phyloP scores from a whole-genome alignment of 2,329 filamentous ascomycete species.

The Rhinocladiella similis region DNA sequence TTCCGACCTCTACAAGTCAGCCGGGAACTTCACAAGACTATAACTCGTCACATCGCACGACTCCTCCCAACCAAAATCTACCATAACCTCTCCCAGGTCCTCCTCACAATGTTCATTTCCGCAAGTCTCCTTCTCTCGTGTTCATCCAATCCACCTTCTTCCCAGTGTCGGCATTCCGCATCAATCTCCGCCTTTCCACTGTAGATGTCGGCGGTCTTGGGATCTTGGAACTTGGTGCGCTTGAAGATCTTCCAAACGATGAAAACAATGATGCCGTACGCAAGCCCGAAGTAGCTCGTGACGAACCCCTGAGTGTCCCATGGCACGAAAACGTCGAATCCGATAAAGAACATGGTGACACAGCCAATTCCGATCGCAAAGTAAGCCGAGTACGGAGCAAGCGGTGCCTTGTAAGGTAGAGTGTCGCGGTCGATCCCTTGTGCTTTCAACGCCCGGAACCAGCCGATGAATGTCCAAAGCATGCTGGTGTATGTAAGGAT shows the following conservation, averaged over 20 bases:
- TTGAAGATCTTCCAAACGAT: conserved; percentile 38
- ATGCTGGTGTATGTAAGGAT: conserved; percentile 68
- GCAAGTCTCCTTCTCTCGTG: conserved; percentile 33
- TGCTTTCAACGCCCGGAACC: conserved; percentile 65
- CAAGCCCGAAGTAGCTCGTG: conserved; percentile 51
- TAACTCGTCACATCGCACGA: no score
- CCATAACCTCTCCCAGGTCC: conserved; percentile 34
- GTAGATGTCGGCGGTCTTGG: conserved; percentile 31
- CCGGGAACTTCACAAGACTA: no score
- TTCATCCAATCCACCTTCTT: conserved; percentile 35
- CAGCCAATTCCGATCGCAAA: conserved; percentile 56
- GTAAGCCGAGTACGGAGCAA: conserved; percentile 70
- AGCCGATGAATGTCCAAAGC: conserved; percentile 68
- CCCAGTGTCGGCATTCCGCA: conserved; percentile 37
- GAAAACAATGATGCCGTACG: conserved; percentile 45
- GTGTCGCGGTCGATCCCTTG: conserved; percentile 67
- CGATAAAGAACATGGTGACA: conserved; percentile 65
- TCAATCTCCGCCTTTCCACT: conserved; percentile 38
- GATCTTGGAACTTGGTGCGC: conserved; percentile 32
- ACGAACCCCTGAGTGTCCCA: conserved; percentile 51
- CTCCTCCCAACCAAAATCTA: conserved; percentile 1
- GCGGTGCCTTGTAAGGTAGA: conserved; percentile 67
- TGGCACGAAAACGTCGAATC: conserved; percentile 50
- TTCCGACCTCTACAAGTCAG: no score
- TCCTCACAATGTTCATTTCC: conserved; percentile 32